Base-by-base conservation (phyloP, 768 basidiomycete species). In the Exidia glandulosa region DNA sequence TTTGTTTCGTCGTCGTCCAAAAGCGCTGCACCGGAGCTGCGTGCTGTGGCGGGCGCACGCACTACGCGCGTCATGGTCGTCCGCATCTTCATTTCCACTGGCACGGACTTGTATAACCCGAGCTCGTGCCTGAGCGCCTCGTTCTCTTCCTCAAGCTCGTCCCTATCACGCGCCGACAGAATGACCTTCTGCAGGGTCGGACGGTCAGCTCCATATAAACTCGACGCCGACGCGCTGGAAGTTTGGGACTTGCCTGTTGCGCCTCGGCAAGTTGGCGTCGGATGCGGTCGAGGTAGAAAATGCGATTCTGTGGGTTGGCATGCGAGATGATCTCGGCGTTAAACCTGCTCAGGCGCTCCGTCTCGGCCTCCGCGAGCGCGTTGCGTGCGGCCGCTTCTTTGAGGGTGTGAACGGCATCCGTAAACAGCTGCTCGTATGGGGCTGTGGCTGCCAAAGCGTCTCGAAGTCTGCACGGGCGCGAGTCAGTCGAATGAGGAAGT, bases 241-340 rank as follows among this genome's bases (percentile, higher is more conserved):
- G 9, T 37, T 9, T 37, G 36, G 36, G 10, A 73, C 85, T 61
- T 62, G 90, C 92, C 72, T 90, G 87, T 70, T 91, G 92, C 4
- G 81, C 77, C 59, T 90, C 85, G 2, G 89, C 82, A 56, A 94
- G 73, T 68, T 95, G 92, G 59, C 79, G 75, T 34, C 93, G 79
- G 57, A 96, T 83, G 58, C 84, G 79, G 61, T 94, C 94, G 16
- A 96, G 84, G 65, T 95, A 94, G 69, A 84, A 76, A 66, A 96
- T 92, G 61, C 84, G 82, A 71, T 95, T 93, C 1, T 84, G 83
- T 9, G 89, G 88, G 67, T 94, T 94, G 33, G 80, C 78, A 68
- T 94, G 92, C 0, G 90, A 83, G 19, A 93, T 74, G 60, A 95
- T 87, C 68, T 93, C 84, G 0, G 90, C 88, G 63, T 94, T 94